These are phyloP conservation scores for Ceratocystis ficicola DNA, from an alignment of 2,329 filamentous ascomycete genomes.

Conservation along the genomic window DNA sequence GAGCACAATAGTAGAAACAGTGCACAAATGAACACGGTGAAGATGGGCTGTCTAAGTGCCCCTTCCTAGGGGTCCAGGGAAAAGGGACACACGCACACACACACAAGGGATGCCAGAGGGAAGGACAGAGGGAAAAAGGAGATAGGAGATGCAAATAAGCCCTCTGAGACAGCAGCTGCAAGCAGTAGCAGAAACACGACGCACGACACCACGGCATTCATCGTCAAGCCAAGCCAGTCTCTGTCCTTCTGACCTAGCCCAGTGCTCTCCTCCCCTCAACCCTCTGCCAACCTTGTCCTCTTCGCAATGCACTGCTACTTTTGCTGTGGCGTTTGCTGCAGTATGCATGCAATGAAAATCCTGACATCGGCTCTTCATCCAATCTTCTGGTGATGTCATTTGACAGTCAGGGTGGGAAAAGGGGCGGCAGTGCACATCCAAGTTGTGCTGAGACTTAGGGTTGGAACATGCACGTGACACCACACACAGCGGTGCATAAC, in stretches of 20 bases:
- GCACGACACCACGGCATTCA: too few species aligned
- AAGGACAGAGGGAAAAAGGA: too few species aligned
- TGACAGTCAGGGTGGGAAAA: neutral
- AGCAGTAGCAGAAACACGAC: too few species aligned
- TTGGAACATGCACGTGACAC: neutral
- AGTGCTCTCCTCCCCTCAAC: neutral
- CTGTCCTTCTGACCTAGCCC: neutral
- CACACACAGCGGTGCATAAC: too few species aligned
- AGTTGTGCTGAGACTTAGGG: neutral
- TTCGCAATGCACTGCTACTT: neutral
- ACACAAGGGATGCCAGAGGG: too few species aligned
- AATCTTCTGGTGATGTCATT: constrained; percentile 7
- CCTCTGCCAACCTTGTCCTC: neutral
- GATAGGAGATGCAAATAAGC: too few species aligned
- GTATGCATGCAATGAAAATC: constrained; percentile 6
- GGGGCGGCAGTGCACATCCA: neutral
- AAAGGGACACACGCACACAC: too few species aligned
- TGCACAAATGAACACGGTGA: too few species aligned
- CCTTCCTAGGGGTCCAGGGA: too few species aligned
- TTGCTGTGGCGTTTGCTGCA: neutral
- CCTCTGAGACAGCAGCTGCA: too few species aligned
- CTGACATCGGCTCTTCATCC: neutral
- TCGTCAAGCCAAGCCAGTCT: neutral
- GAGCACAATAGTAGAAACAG: neutral
- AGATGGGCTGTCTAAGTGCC: too few species aligned